Conservation (phyloP, 1,284 basidiomycete species). For the Clitocybe nebularis region DNA sequence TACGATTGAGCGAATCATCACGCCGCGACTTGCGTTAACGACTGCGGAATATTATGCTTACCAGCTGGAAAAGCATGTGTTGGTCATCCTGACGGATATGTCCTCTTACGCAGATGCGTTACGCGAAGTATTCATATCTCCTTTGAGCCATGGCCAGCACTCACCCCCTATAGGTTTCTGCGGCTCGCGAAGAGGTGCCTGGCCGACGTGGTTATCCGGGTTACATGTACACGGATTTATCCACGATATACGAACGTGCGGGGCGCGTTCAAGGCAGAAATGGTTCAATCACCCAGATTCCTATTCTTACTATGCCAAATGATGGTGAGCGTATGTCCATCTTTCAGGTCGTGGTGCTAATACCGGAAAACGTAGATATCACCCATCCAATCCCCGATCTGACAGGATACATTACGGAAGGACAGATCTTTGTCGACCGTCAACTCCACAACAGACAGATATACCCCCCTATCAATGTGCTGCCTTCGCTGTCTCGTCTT, state of each 20-base stretch:
- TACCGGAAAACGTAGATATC: slow-evolving; percentile 66
- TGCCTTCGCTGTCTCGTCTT: slow-evolving; percentile 96
- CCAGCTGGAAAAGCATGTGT: slow-evolving; percentile 98
- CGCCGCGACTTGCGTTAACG: slow-evolving; percentile 95
- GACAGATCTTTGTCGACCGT: slow-evolving; percentile 98
- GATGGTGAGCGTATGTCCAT: slow-evolving; percentile 64
- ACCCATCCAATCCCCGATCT: slow-evolving; percentile 99
- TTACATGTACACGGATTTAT: slow-evolving; percentile 99
- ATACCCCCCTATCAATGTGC: slow-evolving; percentile 99
- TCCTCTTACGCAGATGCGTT: slow-evolving; percentile 96
- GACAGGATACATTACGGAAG: slow-evolving; percentile 99
- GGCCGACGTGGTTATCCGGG: slow-evolving; percentile 99
- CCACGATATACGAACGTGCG: slow-evolving; percentile 99
- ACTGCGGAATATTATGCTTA: slow-evolving; percentile 99
- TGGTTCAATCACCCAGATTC: slow-evolving; percentile 99
- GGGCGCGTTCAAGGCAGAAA: slow-evolving; percentile 97
- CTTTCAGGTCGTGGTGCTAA: slow-evolving; percentile 21
- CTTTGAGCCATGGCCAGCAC: background rate
- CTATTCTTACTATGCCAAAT: slow-evolving; percentile 99
- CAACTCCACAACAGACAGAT: slow-evolving; percentile 93
- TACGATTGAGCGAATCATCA: slow-evolving; percentile 99
- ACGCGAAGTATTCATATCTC: slow-evolving; percentile 66
- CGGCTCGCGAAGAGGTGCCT: slow-evolving; percentile 98
- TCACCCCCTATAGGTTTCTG: slow-evolving; percentile 70
- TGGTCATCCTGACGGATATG: slow-evolving; percentile 99